Percentiles rank a stretch among this genome's conserved stretches.
Conservation (phyloP, 306 rosid genomes). For the Sesbania bispinosa region DNA sequence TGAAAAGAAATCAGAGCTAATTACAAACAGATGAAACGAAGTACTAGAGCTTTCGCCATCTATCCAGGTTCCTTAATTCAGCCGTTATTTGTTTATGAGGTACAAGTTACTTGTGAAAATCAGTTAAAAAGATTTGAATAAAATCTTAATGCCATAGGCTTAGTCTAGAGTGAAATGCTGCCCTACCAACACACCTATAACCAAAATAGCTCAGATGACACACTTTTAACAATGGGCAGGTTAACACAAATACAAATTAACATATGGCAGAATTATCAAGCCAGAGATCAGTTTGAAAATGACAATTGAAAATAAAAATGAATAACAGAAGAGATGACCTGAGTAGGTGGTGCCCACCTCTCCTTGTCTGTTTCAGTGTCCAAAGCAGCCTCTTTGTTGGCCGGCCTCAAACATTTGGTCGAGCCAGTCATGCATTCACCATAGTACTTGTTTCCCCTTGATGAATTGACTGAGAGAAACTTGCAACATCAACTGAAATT, state of each 20-base stretch:
- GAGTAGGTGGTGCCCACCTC: constrained; percentile 68
- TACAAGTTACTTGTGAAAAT: background rate
- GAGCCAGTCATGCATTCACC: constrained; percentile 54
- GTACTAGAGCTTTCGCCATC: background rate
- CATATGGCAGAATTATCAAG: background rate
- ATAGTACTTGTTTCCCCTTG: constrained; percentile 74
- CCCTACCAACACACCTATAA: background rate
- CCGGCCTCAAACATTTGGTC: constrained; percentile 61
- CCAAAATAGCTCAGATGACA: background rate
- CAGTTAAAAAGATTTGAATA: background rate
- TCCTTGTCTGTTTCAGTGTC: constrained; percentile 75
- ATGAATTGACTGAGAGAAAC: constrained; percentile 57
- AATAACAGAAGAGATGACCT: constrained; percentile 30
- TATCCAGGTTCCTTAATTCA: constrained; percentile 4
- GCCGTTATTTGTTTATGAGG: background rate
- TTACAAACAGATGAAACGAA: background rate
- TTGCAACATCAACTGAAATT: constrained; percentile 22
- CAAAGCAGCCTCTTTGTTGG: constrained; percentile 65
- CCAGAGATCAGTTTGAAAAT: background rate
- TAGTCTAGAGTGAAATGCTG: background rate
- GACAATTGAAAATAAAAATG: background rate
- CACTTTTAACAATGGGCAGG: background rate
- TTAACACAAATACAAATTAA: background rate
- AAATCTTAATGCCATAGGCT: background rate
- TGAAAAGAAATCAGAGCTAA: background rate